phyloP scores from a whole-genome alignment of 202 grass and related monocot species.

The Setaria viridis region DNA sequence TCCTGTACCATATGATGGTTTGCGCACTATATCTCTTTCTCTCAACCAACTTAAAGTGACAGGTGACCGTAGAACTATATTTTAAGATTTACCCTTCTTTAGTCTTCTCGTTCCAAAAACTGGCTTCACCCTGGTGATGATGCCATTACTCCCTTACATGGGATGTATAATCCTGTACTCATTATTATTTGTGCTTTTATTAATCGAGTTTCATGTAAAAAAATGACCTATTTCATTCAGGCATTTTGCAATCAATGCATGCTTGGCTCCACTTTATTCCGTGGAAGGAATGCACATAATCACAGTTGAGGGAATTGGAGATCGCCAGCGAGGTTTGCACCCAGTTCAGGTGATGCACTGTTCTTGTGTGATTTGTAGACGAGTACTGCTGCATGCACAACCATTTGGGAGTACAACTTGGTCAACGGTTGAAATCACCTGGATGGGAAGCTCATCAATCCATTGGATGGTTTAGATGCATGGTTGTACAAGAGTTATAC shows the following conservation, averaged over 20 bases:
- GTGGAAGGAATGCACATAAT: constrained; percentile 99
- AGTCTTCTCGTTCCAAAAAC: not conserved
- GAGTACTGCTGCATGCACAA: not conserved
- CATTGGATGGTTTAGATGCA: not conserved
- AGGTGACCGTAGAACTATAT: constrained; percentile 16
- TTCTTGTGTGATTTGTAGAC: constrained; percentile 36
- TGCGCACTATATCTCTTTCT: constrained; percentile 2
- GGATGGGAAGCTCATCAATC: not conserved
- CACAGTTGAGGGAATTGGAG: constrained; percentile 93
- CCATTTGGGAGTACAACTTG: not conserved
- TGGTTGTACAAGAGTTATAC: not conserved
- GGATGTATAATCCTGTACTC: constrained; percentile 26
- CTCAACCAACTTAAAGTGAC: not conserved
- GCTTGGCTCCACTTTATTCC: constrained; percentile 94
- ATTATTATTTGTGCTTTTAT: not conserved
- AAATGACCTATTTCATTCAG: constrained; percentile 47
- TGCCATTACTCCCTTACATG: constrained; percentile 5
- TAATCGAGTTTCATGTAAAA: constrained; percentile 35
- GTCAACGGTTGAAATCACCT: not conserved
- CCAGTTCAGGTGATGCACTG: constrained; percentile 79
- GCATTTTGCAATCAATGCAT: constrained; percentile 97
- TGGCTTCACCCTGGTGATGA: not conserved
- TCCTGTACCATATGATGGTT: constrained; percentile 33
- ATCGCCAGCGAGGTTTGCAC: constrained; percentile 77
- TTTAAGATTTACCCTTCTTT: not conserved